These are phyloP conservation scores for Chloris gayana DNA, from an alignment of 176 grass and related monocot species.

Conservation along the genomic window DNA sequence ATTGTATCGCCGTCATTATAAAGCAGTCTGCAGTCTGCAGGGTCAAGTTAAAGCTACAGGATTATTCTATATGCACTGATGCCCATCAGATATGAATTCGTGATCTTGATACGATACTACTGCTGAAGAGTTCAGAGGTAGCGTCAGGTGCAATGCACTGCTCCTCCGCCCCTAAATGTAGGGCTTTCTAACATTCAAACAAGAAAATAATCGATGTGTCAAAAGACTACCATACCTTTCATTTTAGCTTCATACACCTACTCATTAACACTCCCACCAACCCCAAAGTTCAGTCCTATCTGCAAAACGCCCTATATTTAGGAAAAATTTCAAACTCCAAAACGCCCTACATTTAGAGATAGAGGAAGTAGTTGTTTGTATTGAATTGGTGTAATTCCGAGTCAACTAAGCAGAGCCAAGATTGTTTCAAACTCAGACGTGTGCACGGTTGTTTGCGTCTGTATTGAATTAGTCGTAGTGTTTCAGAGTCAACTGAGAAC, in stretches of 20 bases:
- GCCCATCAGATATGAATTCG: not conserved
- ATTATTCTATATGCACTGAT: not conserved
- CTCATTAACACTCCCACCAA: too few species aligned
- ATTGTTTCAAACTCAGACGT: conserved; percentile 5
- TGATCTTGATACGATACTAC: conserved; percentile 2
- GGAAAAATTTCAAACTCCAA: too few species aligned
- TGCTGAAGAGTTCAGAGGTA: conserved; percentile 12
- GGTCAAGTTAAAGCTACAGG: not conserved
- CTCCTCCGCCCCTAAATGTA: too few species aligned
- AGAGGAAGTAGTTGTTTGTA: not conserved
- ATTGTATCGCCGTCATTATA: not conserved
- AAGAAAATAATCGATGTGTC: too few species aligned
- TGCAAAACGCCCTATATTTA: too few species aligned
- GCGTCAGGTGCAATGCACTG: conserved; percentile 29
- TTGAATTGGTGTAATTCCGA: conserved; percentile 17
- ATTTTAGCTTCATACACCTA: too few species aligned
- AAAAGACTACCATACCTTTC: too few species aligned
- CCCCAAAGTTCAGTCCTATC: too few species aligned
- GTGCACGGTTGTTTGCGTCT: not conserved
- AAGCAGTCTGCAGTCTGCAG: too few species aligned
- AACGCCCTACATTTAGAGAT: too few species aligned
- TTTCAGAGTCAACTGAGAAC: conserved; percentile 26
- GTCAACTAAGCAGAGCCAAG: conserved; percentile 11
- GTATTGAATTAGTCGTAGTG: conserved; percentile 3
- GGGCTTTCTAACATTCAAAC: too few species aligned